A percentile compares a stretch with the other conserved stretches of the same genome.
These are phyloP conservation scores for Groenewaldozyma salmanticensis DNA, from an alignment of 805 yeast species.

Conservation along the genomic window DNA sequence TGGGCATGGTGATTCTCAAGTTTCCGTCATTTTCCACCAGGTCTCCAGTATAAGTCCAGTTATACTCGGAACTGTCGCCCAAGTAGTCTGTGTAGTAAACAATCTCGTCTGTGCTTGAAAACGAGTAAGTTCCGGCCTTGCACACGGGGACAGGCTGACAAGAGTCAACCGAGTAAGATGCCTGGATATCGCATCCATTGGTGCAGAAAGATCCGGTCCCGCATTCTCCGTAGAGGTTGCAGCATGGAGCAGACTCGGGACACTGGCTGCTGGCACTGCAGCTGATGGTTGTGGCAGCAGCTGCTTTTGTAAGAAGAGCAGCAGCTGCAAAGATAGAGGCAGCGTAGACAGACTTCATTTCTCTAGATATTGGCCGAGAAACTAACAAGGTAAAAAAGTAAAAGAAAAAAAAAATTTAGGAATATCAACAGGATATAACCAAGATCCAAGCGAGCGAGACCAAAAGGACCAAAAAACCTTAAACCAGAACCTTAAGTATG, in stretches of 20 bases:
- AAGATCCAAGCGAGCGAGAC: too few species aligned
- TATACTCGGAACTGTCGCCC: conserved; percentile 60
- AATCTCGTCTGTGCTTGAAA: conserved; percentile 27
- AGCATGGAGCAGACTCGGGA: conserved; percentile 78
- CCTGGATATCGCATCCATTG: conserved; percentile 78
- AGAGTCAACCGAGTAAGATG: conserved; percentile 51
- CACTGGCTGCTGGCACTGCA: conserved; percentile 42
- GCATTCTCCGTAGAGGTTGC: conserved; percentile 73
- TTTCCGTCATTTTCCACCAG: conserved; percentile 44
- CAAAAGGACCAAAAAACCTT: too few species aligned
- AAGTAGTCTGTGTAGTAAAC: conserved; percentile 37
- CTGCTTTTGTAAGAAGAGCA: conserved; percentile 11
- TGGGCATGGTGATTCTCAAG: conserved; percentile 68
- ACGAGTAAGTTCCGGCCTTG: conserved; percentile 28
- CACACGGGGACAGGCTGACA: conserved; percentile 86
- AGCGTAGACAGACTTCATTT: neutral
- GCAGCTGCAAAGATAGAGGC: neutral
- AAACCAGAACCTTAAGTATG: too few species aligned
- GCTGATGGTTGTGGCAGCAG: conserved; percentile 32
- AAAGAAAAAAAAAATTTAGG: too few species aligned
- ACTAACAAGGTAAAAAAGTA: too few species aligned
- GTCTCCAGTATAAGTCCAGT: conserved; percentile 57
- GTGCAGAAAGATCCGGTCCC: conserved; percentile 72
- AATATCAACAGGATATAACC: too few species aligned
- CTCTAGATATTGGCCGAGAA: too few species aligned